phyloP scores from a whole-genome alignment of 257 asterid species.

The Solanum tarapatanum region DNA sequence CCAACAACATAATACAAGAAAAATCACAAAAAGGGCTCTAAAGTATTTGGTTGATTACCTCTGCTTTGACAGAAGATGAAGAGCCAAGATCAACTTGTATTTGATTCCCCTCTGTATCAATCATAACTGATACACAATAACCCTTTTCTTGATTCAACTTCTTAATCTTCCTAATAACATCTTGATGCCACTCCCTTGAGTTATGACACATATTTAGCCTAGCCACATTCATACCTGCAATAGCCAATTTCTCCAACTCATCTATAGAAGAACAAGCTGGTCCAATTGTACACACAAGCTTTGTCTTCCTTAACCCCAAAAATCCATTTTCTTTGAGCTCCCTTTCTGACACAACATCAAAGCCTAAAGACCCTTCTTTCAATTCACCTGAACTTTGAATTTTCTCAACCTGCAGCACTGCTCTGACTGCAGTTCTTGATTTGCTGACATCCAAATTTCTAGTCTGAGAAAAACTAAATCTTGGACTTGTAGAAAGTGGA shows the following conservation, averaged over 20 bases:
- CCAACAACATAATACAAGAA: neutral
- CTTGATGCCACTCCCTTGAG: slow-evolving; percentile 66
- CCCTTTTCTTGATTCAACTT: slow-evolving; percentile 61
- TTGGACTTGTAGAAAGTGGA: slow-evolving; percentile 10
- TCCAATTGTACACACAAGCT: slow-evolving; percentile 79
- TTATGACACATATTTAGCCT: slow-evolving; percentile 81
- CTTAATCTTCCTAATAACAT: slow-evolving; percentile 65
- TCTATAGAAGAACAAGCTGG: slow-evolving; percentile 64
- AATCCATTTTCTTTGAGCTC: slow-evolving; percentile 68
- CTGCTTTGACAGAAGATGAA: slow-evolving; percentile 77
- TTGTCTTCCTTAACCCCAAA: slow-evolving; percentile 79
- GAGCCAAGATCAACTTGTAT: slow-evolving; percentile 71
- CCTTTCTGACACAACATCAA: slow-evolving; percentile 61
- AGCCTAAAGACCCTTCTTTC: slow-evolving; percentile 25
- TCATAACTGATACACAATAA: slow-evolving; percentile 73
- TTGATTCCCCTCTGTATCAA: slow-evolving; percentile 79
- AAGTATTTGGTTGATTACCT: slow-evolving; percentile 27
- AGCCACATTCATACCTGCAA: slow-evolving; percentile 79
- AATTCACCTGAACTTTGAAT: slow-evolving; percentile 7
- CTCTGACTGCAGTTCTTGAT: slow-evolving; percentile 13
- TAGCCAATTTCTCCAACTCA: slow-evolving; percentile 64
- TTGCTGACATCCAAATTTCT: slow-evolving; percentile 13
- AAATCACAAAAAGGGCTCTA: neutral
- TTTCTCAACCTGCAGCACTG: slow-evolving; percentile 46
- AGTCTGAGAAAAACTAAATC: slow-evolving; percentile 4